phyloP scores from a whole-genome alignment of 2,329 filamentous ascomycete genomes.

The Verticillium alfalfae region DNA sequence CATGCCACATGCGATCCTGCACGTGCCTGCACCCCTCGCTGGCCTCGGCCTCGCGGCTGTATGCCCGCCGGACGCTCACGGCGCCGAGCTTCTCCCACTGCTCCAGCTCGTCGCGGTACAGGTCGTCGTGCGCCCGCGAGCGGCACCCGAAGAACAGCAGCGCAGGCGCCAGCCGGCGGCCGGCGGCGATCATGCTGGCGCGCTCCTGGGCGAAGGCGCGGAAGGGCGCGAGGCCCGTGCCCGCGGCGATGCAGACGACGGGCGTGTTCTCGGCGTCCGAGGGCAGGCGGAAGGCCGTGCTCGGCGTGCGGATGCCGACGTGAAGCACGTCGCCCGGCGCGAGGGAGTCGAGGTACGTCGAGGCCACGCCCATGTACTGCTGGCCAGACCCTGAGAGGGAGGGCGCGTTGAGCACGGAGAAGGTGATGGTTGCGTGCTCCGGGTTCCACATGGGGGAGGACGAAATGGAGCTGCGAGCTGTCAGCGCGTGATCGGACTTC shows the following conservation, averaged over 20 bases:
- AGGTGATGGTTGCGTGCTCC: conserved; percentile 54
- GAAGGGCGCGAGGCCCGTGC: conserved; percentile 29
- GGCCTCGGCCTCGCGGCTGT: conserved; percentile 28
- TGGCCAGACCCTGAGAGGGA: conserved; percentile 41
- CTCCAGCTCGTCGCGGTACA: conserved; percentile 37
- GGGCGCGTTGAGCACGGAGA: conserved; percentile 48
- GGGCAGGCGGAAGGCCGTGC: conserved; percentile 35
- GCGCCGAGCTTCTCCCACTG: conserved; percentile 38
- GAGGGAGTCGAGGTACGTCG: conserved; percentile 51
- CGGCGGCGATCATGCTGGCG: conserved; percentile 37
- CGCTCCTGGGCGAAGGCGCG: conserved; percentile 14
- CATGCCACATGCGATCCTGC: conserved; percentile 34
- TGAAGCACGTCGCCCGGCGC: conserved; percentile 34
- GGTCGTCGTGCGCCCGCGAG: conserved; percentile 32
- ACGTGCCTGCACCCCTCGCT: conserved; percentile 44
- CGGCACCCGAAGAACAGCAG: conserved; percentile 46
- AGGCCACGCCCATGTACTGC: conserved; percentile 52
- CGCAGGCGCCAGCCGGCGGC: conserved; percentile 25
- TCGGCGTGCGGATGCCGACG: conserved; percentile 42
- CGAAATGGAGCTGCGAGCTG: conserved; percentile 49
- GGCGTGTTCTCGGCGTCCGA: conserved; percentile 27
- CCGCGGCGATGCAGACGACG: conserved; percentile 33
- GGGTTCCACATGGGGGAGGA: conserved; percentile 58
- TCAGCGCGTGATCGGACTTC: conserved; percentile 9
- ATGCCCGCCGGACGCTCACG: conserved; percentile 58